Conservation (phyloP, 2,329 filamentous ascomycete genomes). For the Talaromyces atroroseus region DNA sequence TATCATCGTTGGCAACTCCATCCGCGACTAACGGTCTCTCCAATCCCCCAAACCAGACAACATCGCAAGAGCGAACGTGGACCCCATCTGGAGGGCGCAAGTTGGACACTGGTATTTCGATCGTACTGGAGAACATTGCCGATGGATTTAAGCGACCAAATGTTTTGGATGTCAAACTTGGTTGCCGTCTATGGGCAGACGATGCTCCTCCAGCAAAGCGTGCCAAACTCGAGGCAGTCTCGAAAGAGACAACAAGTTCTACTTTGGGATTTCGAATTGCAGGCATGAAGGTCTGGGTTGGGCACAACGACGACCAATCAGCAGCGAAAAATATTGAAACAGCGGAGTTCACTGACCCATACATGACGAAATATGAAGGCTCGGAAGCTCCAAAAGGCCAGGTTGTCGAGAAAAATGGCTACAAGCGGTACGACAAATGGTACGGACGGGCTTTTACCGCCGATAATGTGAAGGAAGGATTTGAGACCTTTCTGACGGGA, state of each 20-base stretch:
- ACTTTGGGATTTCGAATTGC: slow-evolving; percentile 60
- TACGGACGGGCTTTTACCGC: slow-evolving; percentile 57
- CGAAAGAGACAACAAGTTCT: slow-evolving; percentile 54
- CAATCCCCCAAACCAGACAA: slow-evolving; percentile 16
- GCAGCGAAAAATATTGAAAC: slow-evolving; percentile 22
- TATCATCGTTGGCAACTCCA: slow-evolving; percentile 21
- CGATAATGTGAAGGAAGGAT: slow-evolving; percentile 52
- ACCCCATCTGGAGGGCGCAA: slow-evolving; percentile 54
- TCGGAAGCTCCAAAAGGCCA: slow-evolving; percentile 41
- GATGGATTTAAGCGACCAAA: slow-evolving; percentile 78
- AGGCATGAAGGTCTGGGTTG: slow-evolving; percentile 58
- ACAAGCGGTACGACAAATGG: slow-evolving; percentile 59
- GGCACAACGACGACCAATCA: slow-evolving; percentile 24
- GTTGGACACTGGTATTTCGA: slow-evolving; percentile 68
- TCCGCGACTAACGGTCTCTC: slow-evolving; percentile 18
- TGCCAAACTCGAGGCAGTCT: slow-evolving; percentile 54
- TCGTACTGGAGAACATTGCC: slow-evolving; percentile 81
- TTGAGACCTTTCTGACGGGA: slow-evolving; percentile 52
- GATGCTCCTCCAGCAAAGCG: slow-evolving; percentile 55
- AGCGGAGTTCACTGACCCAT: slow-evolving; percentile 26
- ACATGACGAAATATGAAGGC: slow-evolving; percentile 39
- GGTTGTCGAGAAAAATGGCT: slow-evolving; percentile 46
- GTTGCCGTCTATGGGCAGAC: slow-evolving; percentile 79
- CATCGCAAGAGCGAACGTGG: slow-evolving; percentile 33
- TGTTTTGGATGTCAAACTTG: slow-evolving; percentile 89